A percentile compares a stretch with the other conserved stretches of the same genome.
phyloP scores from a whole-genome alignment of 306 rosid species.

The Parietaria judaica region DNA sequence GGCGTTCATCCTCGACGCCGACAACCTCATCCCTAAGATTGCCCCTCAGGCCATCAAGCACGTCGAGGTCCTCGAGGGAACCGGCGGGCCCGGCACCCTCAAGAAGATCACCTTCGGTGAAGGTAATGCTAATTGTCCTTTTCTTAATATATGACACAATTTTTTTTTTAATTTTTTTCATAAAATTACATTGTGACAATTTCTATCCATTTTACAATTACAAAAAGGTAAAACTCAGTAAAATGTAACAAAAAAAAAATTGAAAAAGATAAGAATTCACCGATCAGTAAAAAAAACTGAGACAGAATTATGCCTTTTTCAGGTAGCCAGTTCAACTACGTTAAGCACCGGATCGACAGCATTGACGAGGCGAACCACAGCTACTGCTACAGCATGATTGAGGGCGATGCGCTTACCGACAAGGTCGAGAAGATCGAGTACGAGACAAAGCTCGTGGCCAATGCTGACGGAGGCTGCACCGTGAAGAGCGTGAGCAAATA shows the following conservation, averaged over 20 bases:
- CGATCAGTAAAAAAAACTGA: background rate
- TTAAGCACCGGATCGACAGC: conserved; percentile 24
- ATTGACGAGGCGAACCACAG: conserved; percentile 22
- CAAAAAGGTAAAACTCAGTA: background rate
- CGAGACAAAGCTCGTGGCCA: conserved; percentile 24
- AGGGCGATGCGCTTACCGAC: conserved; percentile 24
- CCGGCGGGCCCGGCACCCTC: conserved; percentile 48
- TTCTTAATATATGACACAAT: background rate
- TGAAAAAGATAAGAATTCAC: background rate
- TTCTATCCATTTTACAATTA: no score
- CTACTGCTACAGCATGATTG: conserved; percentile 25
- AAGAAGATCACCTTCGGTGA: conserved; percentile 21
- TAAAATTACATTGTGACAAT: background rate
- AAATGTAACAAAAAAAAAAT: no score
- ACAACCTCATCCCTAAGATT: conserved; percentile 27
- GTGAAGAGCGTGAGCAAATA: conserved; percentile 21
- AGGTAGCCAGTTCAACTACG: conserved; percentile 16
- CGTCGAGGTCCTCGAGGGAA: conserved; percentile 26
- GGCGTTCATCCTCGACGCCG: conserved; percentile 27
- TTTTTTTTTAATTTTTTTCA: no score
- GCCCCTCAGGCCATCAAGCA: conserved; percentile 6
- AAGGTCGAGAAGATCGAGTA: conserved; percentile 23
- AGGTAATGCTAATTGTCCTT: conserved; percentile 14
- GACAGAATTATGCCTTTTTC: background rate
- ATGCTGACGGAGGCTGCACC: conserved; percentile 26